phyloP scores from a whole-genome alignment of 345 rosid species.

The Hirschfeldia incana region DNA sequence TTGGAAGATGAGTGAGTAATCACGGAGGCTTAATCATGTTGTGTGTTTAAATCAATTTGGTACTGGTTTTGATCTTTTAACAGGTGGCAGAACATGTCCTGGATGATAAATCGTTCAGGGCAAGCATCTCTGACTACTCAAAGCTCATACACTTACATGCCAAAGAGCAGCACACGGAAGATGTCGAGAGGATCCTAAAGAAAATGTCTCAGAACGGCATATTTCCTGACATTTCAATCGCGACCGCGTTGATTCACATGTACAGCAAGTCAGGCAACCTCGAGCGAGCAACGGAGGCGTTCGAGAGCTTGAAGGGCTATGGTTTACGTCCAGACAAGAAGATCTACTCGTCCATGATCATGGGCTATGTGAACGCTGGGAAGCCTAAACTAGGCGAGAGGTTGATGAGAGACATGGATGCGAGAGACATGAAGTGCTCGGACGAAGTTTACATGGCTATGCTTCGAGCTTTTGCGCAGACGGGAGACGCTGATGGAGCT shows the following conservation, averaged over 20 bases:
- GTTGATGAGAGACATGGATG: slow-evolving; percentile 59
- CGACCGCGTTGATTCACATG: slow-evolving; percentile 61
- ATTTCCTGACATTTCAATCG: slow-evolving; percentile 58
- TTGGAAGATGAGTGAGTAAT: background rate
- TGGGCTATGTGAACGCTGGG: slow-evolving; percentile 68
- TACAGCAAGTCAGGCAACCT: slow-evolving; percentile 71
- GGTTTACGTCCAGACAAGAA: slow-evolving; percentile 66
- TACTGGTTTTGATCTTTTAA: slow-evolving; percentile 31
- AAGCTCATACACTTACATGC: slow-evolving; percentile 72
- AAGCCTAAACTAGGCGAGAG: slow-evolving; percentile 49
- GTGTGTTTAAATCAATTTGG: slow-evolving; percentile 7
- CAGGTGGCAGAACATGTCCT: slow-evolving; percentile 75
- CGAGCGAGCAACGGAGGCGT: slow-evolving; percentile 65
- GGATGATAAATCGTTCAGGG: slow-evolving; percentile 64
- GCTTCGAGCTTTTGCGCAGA: slow-evolving; percentile 61
- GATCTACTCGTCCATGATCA: slow-evolving; percentile 70
- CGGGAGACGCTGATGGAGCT: slow-evolving; percentile 53
- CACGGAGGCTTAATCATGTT: background rate
- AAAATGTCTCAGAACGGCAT: slow-evolving; percentile 70
- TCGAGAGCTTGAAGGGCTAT: slow-evolving; percentile 54
- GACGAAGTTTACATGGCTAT: slow-evolving; percentile 66
- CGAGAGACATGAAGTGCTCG: slow-evolving; percentile 49
- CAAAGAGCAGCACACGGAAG: slow-evolving; percentile 54
- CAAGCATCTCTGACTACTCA: slow-evolving; percentile 60
- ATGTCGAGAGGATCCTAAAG: slow-evolving; percentile 68